Percentiles rank a stretch among this genome's conserved stretches.
Evolutionary conservation across 768 basidiomycete genomes (phyloP).

Genomic region (Epithele typhae): DNA sequence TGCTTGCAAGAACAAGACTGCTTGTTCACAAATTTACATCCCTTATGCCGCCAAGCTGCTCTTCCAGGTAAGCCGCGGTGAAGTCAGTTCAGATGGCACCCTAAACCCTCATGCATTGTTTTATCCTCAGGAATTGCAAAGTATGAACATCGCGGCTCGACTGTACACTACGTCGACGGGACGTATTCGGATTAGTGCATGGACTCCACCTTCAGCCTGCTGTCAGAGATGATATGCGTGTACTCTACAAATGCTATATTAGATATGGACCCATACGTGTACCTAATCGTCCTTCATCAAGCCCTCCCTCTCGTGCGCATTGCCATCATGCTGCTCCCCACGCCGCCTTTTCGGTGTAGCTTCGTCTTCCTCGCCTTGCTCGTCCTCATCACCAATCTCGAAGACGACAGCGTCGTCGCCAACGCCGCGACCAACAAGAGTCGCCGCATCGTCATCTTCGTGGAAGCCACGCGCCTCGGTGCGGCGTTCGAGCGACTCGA

Average conservation of each 20-base stretch:
- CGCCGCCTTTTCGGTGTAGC: constrained; percentile 49
- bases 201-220: constrained; percentile 13
- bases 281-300: constrained; percentile 46
- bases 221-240: constrained; percentile 25
- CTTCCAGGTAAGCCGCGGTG: constrained; percentile 84
- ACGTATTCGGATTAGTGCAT: constrained; percentile 61
- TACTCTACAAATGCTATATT: constrained; percentile 31
- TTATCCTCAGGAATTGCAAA: constrained; percentile 83
- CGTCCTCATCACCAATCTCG: constrained; percentile 86
- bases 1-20: constrained; percentile 95
- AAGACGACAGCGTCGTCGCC: constrained; percentile 78
- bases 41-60: constrained; percentile 96
- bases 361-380: constrained; percentile 56
- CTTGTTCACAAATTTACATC: constrained; percentile 85
- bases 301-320: constrained; percentile 60
- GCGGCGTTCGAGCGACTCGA: constrained; percentile 67
- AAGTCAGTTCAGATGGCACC: too few species aligned
- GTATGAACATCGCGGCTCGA: constrained; percentile 91
- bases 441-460: constrained; percentile 68
- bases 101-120: too few species aligned
- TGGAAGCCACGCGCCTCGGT: constrained; percentile 35
- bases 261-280: constrained; percentile 22
- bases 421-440: constrained; percentile 58
- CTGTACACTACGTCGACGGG: constrained; percentile 85
- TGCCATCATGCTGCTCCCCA: constrained; percentile 35